Conservation (phyloP, 306 rosid genomes). For the Elaeagnus macrophylla region DNA sequence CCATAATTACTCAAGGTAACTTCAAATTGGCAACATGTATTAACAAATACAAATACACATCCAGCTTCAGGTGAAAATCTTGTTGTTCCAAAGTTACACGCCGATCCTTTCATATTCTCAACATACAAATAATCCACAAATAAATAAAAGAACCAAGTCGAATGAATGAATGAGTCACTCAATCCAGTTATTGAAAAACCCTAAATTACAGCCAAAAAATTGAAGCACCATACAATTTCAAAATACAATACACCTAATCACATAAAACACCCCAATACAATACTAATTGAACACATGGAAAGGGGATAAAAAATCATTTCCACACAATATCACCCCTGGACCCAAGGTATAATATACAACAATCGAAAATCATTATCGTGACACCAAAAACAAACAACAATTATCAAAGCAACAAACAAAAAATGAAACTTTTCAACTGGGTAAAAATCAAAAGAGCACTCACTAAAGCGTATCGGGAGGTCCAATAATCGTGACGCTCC, state of each 20-base stretch:
- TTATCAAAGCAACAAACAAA: background rate
- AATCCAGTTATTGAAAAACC: background rate
- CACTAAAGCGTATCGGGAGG: constrained; percentile 99
- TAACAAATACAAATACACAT: too few relatives aligned
- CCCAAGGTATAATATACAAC: constrained; percentile 9
- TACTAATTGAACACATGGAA: constrained; percentile 5
- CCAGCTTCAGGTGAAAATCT: too few relatives aligned
- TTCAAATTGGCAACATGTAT: too few relatives aligned
- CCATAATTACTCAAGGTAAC: too few relatives aligned
- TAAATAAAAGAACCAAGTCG: too few relatives aligned
- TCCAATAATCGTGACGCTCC: constrained; percentile 98
- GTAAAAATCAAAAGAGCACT: constrained; percentile 1
- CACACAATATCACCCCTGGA: constrained; percentile 10
- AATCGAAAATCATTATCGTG: constrained; percentile 4
- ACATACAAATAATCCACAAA: too few relatives aligned
- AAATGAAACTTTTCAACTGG: background rate
- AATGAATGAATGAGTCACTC: too few relatives aligned
- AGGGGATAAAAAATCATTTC: background rate
- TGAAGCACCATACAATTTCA: too few relatives aligned
- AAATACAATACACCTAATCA: too few relatives aligned
- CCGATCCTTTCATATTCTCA: too few relatives aligned
- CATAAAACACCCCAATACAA: background rate
- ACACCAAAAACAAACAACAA: constrained; percentile 1
- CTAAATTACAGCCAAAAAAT: constrained; percentile 5
- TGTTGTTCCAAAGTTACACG: too few relatives aligned